A percentile compares a stretch with the other conserved stretches of the same genome.
Evolutionary conservation across 2,329 filamentous ascomycete genomes (phyloP).

Genomic region (Diaporthe longicolla): DNA sequence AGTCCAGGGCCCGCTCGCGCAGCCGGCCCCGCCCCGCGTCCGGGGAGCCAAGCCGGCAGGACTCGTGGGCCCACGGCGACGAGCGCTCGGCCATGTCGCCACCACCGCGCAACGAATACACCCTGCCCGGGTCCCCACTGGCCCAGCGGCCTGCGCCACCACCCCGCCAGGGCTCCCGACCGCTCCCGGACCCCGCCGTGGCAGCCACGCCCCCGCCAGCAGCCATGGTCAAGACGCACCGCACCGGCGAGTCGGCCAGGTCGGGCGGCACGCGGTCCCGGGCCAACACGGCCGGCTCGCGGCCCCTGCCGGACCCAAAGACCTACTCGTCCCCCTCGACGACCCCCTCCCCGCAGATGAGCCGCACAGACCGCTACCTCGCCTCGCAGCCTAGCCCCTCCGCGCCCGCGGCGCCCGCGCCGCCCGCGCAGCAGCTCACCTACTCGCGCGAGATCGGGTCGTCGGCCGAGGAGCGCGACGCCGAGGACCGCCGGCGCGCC

Average conservation of each 20-base stretch:
- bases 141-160: conserved; percentile 46
- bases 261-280: conserved; percentile 53
- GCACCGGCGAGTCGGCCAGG: conserved; percentile 48
- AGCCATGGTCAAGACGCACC: conserved; percentile 51
- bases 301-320: conserved; percentile 68
- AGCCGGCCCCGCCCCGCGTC: conserved; percentile 54
- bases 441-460: conserved; percentile 64
- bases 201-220: conserved; percentile 45
- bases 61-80: conserved; percentile 73
- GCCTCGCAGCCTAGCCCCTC: conserved; percentile 49
- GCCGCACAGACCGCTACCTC: conserved; percentile 71
- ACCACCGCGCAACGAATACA: conserved; percentile 64
- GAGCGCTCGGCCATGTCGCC: conserved; percentile 72
- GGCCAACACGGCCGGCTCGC: conserved; percentile 56
- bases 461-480: conserved; percentile 72
- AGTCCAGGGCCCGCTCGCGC: conserved; percentile 57
- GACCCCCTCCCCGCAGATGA: conserved; percentile 48
- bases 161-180: conserved; percentile 52
- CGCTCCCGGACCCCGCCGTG: conserved; percentile 57
- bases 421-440: conserved; percentile 56
- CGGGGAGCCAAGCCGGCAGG: conserved; percentile 64
- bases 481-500: conserved; percentile 72
- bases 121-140: conserved; percentile 50
- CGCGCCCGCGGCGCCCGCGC: conserved; percentile 58
- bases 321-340: conserved; percentile 49